Base-by-base conservation (phyloP, 192 early-diverging fungal genomes). In the Backusella liffmaniae region DNA sequence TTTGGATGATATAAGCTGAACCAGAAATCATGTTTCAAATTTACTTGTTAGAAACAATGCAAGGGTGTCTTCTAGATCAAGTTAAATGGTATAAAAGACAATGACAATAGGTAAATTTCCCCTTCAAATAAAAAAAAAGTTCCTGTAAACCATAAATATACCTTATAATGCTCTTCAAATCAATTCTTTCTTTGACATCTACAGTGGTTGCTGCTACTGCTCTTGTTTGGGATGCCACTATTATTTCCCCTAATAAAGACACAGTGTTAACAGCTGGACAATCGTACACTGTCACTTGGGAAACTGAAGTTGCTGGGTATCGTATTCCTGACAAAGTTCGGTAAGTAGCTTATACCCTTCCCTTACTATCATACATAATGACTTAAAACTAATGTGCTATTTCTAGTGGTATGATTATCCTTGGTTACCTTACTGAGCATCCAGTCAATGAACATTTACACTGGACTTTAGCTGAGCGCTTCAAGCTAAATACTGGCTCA, bases 361-460 rank as follows among this genome's bases (percentile, higher is more conserved):
- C 30, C 32, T 59, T 56, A n/a, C 2, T 23, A 9, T 8, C 7
- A 10, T 59, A 4, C 23, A 26, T 59, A 26, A 26, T 26, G 56
- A 59, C 21, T 26, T 26, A 2, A 23, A 10, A 59, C 23, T 59
- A 26, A 59, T 26, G 6, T 23, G 3, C 21, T 23, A 49, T 35
- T 44, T 73, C 30, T 53, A 77, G 76, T 59, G 76, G 70, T 15
- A 34, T 71, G 12, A 30, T 77, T 18, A 56, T 32, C 18, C 66
- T 77, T 41, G 76, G 71, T 32, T 77, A 73, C 66, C 46, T 77
- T 8, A 70, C 36, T 32, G 41, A 41, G 4, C 37, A 73, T 9
- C n/a, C 30, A 9, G 42, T 26, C 10, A 77, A 77, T 59, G 76
- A 77, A 12, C 71, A 77, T 37, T 49, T 37, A 73, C 71, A 73